Evolutionary conservation across 441 rosid genomes (phyloP).

Genomic region (Melastoma candidum): DNA sequence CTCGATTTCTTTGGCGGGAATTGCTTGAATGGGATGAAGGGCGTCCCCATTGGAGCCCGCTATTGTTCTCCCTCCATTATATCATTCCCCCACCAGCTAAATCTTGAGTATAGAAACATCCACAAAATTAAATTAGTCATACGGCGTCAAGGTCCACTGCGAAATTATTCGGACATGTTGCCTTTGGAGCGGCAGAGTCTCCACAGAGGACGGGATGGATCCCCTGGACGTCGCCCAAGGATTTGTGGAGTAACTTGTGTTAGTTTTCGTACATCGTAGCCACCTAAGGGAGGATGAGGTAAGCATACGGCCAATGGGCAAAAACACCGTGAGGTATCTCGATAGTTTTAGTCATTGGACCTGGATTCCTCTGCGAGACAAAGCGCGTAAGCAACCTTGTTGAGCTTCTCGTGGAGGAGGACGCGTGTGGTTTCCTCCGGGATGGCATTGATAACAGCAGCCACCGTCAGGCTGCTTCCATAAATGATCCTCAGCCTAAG

Average conservation of each 20-base stretch:
- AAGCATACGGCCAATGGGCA: neutral
- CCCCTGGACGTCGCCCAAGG: neutral
- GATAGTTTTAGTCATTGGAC: conserved; percentile 12
- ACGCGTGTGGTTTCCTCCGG: conserved; percentile 33
- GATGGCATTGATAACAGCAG: conserved; percentile 28
- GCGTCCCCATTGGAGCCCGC: conserved; percentile 45
- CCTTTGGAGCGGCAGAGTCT: conserved; percentile 2
- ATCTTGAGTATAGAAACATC: conserved; percentile 10
- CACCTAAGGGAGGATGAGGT: neutral
- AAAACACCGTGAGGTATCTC: neutral
- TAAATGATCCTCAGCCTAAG: conserved; percentile 46
- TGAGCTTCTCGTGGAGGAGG: conserved; percentile 34
- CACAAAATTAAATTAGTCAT: neutral
- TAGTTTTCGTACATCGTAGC: neutral
- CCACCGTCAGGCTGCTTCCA: conserved; percentile 46
- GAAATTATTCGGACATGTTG: too few relatives aligned
- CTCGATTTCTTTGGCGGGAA: conserved; percentile 41
- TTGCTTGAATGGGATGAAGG: conserved; percentile 51
- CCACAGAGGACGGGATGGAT: neutral
- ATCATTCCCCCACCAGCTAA: conserved; percentile 52
- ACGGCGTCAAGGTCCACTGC: conserved; percentile 23
- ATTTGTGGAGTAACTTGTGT: conserved; percentile 3
- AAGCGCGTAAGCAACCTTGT: conserved; percentile 31
- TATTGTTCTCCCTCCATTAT: conserved; percentile 36
- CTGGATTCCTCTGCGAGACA: conserved; percentile 40